Evolutionary conservation across 1,284 basidiomycete genomes (phyloP).

Genomic region (Phlebopus sp.): DNA sequence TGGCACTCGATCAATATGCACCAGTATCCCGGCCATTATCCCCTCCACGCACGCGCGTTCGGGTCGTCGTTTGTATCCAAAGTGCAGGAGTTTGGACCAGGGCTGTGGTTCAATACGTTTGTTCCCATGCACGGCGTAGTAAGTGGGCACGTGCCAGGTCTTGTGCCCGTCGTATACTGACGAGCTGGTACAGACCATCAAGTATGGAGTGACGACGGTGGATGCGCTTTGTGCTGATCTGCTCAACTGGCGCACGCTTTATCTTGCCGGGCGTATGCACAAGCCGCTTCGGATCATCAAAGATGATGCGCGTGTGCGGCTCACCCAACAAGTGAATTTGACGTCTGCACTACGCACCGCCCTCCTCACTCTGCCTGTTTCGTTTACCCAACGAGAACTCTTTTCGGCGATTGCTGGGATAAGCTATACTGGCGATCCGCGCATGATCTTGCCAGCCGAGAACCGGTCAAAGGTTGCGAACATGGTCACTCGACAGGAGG

Average conservation of each 20-base stretch:
- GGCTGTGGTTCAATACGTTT: constrained; percentile 94
- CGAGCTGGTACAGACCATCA: constrained; percentile 66
- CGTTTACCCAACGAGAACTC: constrained; percentile 78
- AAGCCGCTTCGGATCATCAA: constrained; percentile 91
- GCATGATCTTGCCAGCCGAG: constrained; percentile 93
- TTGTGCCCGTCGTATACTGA: background rate
- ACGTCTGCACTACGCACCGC: constrained; percentile 86
- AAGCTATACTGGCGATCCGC: constrained; percentile 87
- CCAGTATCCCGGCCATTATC: constrained; percentile 89
- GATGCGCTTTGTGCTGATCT: constrained; percentile 89
- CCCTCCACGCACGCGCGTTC: constrained; percentile 76
- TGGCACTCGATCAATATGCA: constrained; percentile 96
- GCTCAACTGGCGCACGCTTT: constrained; percentile 90
- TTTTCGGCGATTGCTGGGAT: constrained; percentile 87
- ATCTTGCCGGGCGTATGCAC: constrained; percentile 95
- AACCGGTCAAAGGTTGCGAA: constrained; percentile 94
- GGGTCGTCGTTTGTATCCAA: constrained; percentile 77
- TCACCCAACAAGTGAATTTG: constrained; percentile 92
- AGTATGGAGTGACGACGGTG: constrained; percentile 96
- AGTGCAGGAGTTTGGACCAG: constrained; percentile 80
- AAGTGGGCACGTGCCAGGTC: constrained; percentile 37
- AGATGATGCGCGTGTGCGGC: constrained; percentile 83
- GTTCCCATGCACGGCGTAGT: constrained; percentile 83
- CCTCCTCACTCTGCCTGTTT: constrained; percentile 66
- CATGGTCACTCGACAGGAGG: constrained; percentile 81